Base-by-base conservation (phyloP, 2,329 filamentous ascomycete genomes). In the Verruconis gallopava region DNA sequence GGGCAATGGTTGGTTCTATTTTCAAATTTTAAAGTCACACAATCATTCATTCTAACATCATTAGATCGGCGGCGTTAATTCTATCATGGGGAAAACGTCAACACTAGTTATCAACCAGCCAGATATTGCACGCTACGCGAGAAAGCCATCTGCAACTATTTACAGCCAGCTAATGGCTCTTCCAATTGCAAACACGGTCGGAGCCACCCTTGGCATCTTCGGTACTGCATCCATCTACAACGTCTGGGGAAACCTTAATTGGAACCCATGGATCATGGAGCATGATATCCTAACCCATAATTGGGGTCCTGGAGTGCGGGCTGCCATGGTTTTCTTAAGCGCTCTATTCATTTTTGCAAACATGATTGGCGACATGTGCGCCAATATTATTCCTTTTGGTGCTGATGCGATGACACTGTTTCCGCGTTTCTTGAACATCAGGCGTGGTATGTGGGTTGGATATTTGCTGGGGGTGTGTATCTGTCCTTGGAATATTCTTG, bases 351-450 rank as follows among this genome's bases (percentile, higher is more conserved):
- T 50, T 35, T 43, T 57, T 2, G 48, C 47, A 2, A 47, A 51
- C 14, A 47, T 57, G 15, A 44, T 51, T 22, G 47, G 46, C 15
- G 55, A 56, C 25, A 46, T 55, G 4, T 47, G 47, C 12, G 51
- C 53, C 9, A 57, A 55, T 45, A 48, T 47, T 9, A 46, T 56
- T 3, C 50, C 52, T 2, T 49, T 50, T 9, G 52, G 51, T 28
- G 51, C 51, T 18, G 4, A 73, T 67, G 43, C 64, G 62, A 20
- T 68, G 66, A 2, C 67, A 55, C 25, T 58, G 52, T 30, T 57
- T 48, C 12, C 61, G 58, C 17, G 65, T 51, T 13, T 47, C 43
- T 20, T 48, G 39, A 56, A 52, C 6, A 49, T 57, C 5, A 43
- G 51, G 1, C 47, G 54, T 4, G 54, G 50, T 2, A 45, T 48